Conservation (phyloP, 495 filamentous ascomycete genomes). For the Amphirosellinia nigrospora region DNA sequence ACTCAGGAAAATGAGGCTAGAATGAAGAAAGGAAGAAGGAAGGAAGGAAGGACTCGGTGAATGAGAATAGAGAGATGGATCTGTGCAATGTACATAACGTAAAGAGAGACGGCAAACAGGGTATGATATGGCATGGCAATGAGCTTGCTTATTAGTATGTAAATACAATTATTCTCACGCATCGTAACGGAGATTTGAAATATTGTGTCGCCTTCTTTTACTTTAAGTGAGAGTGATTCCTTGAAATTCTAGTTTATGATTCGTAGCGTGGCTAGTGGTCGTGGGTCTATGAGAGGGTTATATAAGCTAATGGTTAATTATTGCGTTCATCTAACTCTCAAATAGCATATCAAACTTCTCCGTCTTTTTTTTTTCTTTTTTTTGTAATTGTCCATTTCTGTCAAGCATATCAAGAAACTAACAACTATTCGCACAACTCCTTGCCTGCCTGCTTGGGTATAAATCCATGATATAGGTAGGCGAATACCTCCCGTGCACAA, state of each 20-base stretch:
- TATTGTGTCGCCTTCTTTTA: neutral
- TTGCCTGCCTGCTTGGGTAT: slow-evolving; percentile 5
- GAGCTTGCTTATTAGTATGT: neutral
- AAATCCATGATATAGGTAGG: slow-evolving; percentile 4
- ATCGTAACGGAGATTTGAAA: neutral
- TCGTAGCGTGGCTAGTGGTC: neutral
- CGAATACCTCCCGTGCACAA: neutral
- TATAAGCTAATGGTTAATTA: neutral
- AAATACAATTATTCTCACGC: neutral
- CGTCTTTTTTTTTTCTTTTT: neutral
- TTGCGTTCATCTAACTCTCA: neutral
- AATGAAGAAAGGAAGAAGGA: neutral
- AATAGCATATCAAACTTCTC: neutral
- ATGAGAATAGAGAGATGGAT: neutral
- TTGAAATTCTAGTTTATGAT: neutral
- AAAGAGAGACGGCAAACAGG: neutral
- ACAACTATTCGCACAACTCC: neutral
- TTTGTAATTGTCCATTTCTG: neutral
- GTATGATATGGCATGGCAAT: neutral
- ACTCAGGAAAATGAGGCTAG: slow-evolving; percentile 1
- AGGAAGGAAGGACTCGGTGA: neutral
- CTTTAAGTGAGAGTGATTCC: neutral
- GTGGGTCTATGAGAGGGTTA: neutral
- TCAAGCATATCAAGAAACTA: neutral
- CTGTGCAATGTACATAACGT: slow-evolving; percentile 1